Base-by-base conservation (phyloP, 257 asterid genomes). In the Lavandula angustifolia region DNA sequence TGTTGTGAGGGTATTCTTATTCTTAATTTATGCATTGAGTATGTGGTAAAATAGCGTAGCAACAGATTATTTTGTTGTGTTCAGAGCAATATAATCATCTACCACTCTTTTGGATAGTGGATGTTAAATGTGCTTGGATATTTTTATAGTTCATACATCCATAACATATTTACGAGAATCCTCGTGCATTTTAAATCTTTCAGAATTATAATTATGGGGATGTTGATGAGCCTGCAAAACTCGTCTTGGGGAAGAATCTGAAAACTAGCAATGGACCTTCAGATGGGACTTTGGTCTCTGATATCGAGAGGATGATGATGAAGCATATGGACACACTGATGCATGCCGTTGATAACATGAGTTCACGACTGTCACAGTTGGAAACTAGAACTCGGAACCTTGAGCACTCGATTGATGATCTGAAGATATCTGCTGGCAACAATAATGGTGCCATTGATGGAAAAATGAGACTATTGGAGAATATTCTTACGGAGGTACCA, bases 291-390 rank as follows among this genome's bases (percentile, higher is more conserved):
- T 63, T 81, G 75, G 73, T 88, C 66, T 83, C 95, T 22, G 96
- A 90, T 83, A 83, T 94, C 74, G 95, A 90, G 76, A 84, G 75
- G 64, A 78, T 81, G 44, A 73, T 94, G 95, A 88, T 84, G 76
- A 90, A 84, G 75, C 78, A 94, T 77, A 81, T 81, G 73, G 96
- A 94, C 72, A 83, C 70, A 75, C 75, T 94, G 73, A 64, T 85
- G 60, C 90, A 87, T 76, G 88, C 85, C 13, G 56, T 94, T 53
- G 99, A 90, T 52, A 80, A 83, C 54, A 77, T 90, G 67, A 84
- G 87, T 83, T 95, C 95, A n/a, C 78, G 95, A 32, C 56, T 94
- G 66, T 79, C 97, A 1, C 97, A 94, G 78, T 74, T 94, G 83
- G 99, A 90, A 68, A 83, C 87, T 40, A 87, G 89, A 71, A 76